Evolutionary conservation across 177 flowering plant genomes (phyloP), one percentile per base, ranked within the genome.

Genomic region (Telopea speciosissima): DNA sequence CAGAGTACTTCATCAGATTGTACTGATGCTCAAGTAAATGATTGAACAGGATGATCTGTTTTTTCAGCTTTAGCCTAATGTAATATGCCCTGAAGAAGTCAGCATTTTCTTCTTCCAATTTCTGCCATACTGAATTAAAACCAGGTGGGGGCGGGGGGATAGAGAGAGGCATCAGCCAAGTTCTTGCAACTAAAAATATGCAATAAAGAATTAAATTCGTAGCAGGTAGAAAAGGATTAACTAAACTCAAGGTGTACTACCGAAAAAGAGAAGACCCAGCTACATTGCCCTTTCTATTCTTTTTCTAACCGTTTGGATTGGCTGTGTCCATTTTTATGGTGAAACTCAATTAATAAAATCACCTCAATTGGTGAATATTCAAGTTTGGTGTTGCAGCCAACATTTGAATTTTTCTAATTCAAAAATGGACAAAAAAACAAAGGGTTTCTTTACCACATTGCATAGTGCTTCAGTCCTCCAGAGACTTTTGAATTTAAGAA

Each of bases 41-140:
- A 75, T 95, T 95, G 79, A 95, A 95, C 78, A 90, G 22, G 36
- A 91, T 81, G 24, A 95, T 95, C 80, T 95, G 99, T 72, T 89
- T 92, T 83, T 92, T 95, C 87, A 95, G 75, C 78, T 92, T 89
- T 63, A 95, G 81, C 80, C 99, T 86, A 70, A 91, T 88, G 81
- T 92, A 90, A 73, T 95, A 95, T 3, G 97, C 97, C 79, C 90
- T 85, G 86, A 95, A 95, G 76, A 95, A 95, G 60, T 92, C 99
- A 19, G 91, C 88, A 88, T 95, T 95, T 83, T 92, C 97, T 82
- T 95, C 97, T 83, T 95, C 97, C 83, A 92, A 68, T 81, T 95
- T 95, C 90, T 95, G 97, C 99, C 99, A 95, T 10, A 95, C 99
- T 95, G 77, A 42, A 71, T 65, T 24, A 52, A 70, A 11, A 70